Evolutionary conservation across 202 grass and related monocot genomes (phyloP).

Genomic region (Musa balbisiana): DNA sequence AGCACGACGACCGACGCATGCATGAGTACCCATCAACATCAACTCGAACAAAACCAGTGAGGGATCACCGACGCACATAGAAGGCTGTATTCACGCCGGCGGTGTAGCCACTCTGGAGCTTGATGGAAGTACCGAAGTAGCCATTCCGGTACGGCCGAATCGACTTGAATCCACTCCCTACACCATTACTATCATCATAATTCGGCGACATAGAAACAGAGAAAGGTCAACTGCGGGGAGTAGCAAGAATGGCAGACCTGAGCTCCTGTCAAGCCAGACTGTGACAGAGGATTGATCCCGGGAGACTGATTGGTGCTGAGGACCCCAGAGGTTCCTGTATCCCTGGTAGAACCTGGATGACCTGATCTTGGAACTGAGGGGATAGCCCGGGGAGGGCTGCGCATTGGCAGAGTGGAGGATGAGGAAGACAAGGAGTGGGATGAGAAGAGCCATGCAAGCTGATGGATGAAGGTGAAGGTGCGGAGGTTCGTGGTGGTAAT

Average conservation of each 20-base stretch:
- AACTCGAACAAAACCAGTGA: no score
- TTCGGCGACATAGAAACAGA: not conserved
- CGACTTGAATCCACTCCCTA: constrained; percentile 75
- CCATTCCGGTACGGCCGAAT: constrained; percentile 57
- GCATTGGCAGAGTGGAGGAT: constrained; percentile 20
- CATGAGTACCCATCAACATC: no score
- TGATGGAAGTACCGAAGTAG: constrained; percentile 64
- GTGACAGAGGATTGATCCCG: constrained; percentile 37
- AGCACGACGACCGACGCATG: no score
- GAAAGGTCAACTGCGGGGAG: not conserved
- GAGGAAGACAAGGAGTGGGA: constrained; percentile 19
- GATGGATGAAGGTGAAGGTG: not conserved
- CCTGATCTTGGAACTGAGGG: constrained; percentile 38
- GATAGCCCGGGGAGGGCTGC: constrained; percentile 60
- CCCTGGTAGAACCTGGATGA: constrained; percentile 34
- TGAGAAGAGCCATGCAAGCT: constrained; percentile 3
- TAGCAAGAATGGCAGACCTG: constrained; percentile 24
- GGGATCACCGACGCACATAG: constrained; percentile 37
- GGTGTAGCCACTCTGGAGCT: constrained; percentile 68
- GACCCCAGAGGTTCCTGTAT: constrained; percentile 55
- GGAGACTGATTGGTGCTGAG: constrained; percentile 50
- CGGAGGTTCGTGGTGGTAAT: no score
- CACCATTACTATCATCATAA: no score
- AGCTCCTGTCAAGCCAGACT: constrained; percentile 48
- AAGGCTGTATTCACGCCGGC: constrained; percentile 84